Conservation (phyloP, 2,329 filamentous ascomycete genomes). For the Talaromyces rugulosus region DNA sequence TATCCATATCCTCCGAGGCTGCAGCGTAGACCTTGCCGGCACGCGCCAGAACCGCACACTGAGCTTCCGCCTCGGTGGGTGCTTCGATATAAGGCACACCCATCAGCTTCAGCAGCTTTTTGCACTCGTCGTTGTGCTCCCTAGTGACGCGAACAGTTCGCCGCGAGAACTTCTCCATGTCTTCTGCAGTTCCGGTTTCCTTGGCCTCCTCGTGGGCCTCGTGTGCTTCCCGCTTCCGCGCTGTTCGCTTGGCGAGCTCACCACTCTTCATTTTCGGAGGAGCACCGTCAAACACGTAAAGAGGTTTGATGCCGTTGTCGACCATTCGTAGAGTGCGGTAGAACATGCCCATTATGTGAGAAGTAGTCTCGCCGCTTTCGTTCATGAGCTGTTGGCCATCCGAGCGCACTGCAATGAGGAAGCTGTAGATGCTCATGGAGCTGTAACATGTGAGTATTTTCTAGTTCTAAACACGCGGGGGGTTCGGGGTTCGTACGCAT, state of each 20-base stretch:
- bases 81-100: constrained; percentile 92
- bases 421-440: constrained; percentile 99
- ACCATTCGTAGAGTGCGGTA: constrained; percentile 97
- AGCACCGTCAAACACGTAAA: constrained; percentile 96
- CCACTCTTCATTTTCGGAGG: constrained; percentile 97
- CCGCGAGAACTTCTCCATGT: constrained; percentile 96
- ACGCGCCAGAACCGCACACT: constrained; percentile 83
- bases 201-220: constrained; percentile 92
- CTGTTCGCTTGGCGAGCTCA: constrained; percentile 91
- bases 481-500: constrained; percentile 47
- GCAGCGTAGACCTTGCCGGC: constrained; percentile 96
- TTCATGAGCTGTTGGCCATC: constrained; percentile 95
- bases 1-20: constrained; percentile 98
- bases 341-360: constrained; percentile 98
- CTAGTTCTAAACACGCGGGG: not conserved
- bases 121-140: constrained; percentile 95
- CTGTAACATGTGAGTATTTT: constrained; percentile 35
- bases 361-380: constrained; percentile 93
- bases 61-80: constrained; percentile 94
- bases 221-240: constrained; percentile 87
- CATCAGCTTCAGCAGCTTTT: constrained; percentile 87
- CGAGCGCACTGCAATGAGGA: constrained; percentile 94
- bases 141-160: constrained; percentile 91
- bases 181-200: constrained; percentile 92
- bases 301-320: constrained; percentile 96